These are phyloP conservation scores for Geranium brycei DNA, from an alignment of 345 rosid genomes.

Conservation along the genomic window DNA sequence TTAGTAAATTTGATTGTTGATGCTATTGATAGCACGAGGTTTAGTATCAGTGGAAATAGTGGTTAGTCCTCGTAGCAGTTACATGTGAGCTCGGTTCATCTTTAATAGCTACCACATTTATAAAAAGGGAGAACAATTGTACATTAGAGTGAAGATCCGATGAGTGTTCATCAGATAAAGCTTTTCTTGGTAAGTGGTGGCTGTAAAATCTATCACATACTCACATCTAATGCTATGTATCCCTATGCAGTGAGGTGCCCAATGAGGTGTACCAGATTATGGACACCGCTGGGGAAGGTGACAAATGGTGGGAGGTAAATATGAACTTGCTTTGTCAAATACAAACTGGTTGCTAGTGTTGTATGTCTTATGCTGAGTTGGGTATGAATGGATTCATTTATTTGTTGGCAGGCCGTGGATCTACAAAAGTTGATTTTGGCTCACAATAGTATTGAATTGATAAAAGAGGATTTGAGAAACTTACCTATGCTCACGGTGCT, in stretches of 20 bases:
- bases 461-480: slow-evolving; percentile 65
- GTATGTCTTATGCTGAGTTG: neutral
- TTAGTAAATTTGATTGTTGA: neutral
- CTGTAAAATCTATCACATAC: neutral
- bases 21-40: neutral
- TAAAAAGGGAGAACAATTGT: neutral
- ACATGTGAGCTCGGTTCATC: neutral
- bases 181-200: neutral
- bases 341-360: neutral
- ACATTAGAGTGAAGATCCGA: neutral
- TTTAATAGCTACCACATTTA: too few species aligned
- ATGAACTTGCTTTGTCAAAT: neutral
- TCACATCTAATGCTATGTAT: neutral
- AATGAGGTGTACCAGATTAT: slow-evolving; percentile 47
- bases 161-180: neutral
- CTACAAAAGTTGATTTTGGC: slow-evolving; percentile 85
- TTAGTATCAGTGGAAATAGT: neutral
- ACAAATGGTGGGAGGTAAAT: slow-evolving; percentile 96
- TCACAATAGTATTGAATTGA: slow-evolving; percentile 61
- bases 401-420: slow-evolving; percentile 56
- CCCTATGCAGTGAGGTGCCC: slow-evolving; percentile 49
- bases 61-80: neutral
- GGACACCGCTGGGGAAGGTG: slow-evolving; percentile 59
- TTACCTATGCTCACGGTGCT: slow-evolving; percentile 51
- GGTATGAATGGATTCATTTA: neutral